Percentiles rank a stretch among this genome's conserved stretches.
Evolutionary conservation across 1,284 basidiomycete genomes (phyloP).

Genomic region (Cutaneotrichosporon mucoides): DNA sequence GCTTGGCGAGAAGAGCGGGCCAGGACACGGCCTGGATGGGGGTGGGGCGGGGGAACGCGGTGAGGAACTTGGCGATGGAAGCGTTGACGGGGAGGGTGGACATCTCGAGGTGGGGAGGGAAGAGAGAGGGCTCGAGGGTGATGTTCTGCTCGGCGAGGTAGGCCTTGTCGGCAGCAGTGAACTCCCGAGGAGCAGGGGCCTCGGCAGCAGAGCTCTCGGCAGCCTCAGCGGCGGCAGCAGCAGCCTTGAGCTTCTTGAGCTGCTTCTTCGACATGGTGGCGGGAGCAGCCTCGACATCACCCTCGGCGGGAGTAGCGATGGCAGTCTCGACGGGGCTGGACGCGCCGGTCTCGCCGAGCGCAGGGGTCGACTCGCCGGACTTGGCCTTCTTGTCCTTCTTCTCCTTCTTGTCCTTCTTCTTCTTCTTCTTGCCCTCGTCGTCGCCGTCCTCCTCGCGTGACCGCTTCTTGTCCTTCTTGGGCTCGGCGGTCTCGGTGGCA

Average conservation of each 20-base stretch:
- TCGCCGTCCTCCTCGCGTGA: conserved; percentile 21
- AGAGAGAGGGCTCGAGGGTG: conserved; percentile 59
- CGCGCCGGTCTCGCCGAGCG: conserved; percentile 14
- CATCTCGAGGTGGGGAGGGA: conserved; percentile 75
- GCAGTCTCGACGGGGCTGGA: conserved; percentile 21
- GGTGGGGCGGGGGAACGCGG: conserved; percentile 78
- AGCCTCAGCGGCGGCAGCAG: conserved; percentile 22
- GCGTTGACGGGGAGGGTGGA: conserved; percentile 62
- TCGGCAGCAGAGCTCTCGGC: conserved; percentile 30
- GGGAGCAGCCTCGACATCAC: conserved; percentile 4
- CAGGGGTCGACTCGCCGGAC: conserved; percentile 32
- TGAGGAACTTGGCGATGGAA: conserved; percentile 61
- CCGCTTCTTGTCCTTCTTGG: conserved; percentile 38
- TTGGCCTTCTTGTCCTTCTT: conserved; percentile 36
- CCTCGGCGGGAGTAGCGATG: conserved; percentile 19
- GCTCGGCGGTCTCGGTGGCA: conserved; percentile 24
- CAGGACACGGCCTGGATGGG: conserved; percentile 96
- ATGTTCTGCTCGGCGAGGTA: conserved; percentile 72
- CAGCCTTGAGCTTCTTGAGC: conserved; percentile 42
- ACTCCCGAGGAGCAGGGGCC: conserved; percentile 24
- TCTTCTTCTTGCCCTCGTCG: conserved; percentile 20
- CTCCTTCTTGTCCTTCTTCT: conserved; percentile 1
- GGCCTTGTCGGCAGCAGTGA: conserved; percentile 54
- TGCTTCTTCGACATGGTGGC: conserved; percentile 39
- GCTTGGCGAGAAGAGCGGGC: conserved; percentile 77